Conservation (phyloP, 129 eudicot genomes). For the Saposhnikovia divaricata region DNA sequence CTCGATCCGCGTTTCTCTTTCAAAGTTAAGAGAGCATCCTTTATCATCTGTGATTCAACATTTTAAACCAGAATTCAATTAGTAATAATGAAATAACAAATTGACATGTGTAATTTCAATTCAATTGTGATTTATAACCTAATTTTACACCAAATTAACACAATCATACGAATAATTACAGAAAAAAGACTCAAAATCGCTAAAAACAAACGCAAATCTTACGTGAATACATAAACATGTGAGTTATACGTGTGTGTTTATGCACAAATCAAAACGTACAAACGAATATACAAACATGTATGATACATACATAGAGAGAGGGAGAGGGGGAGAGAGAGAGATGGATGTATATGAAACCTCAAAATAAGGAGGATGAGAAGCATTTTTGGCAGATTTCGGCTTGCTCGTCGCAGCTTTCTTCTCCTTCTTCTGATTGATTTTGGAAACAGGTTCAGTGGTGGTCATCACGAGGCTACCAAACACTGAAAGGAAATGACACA, state of each 20-base stretch:
- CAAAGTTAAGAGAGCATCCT: slow-evolving; percentile 57
- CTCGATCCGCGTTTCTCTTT: slow-evolving; percentile 69
- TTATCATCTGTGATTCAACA: slow-evolving; percentile 70
- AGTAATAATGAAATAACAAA: not conserved
- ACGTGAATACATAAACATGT: not conserved
- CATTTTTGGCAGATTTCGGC: slow-evolving; percentile 32
- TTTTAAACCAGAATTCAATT: not conserved
- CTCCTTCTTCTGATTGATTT: slow-evolving; percentile 9
- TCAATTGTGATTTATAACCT: not conserved
- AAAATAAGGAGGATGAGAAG: slow-evolving; percentile 71
- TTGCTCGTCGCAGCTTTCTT: slow-evolving; percentile 10
- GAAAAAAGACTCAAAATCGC: too few relatives aligned
- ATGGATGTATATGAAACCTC: slow-evolving; percentile 35
- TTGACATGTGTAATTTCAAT: not conserved
- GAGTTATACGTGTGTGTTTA: too few relatives aligned
- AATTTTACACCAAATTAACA: too few relatives aligned
- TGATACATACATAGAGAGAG: not conserved
- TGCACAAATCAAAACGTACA: too few relatives aligned
- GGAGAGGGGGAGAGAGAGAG: not conserved
- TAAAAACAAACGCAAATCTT: not conserved
- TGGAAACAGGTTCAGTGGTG: slow-evolving; percentile 20
- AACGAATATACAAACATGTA: too few relatives aligned
- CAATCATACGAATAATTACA: not conserved
- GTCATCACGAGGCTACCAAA: slow-evolving; percentile 22
- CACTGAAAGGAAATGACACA: not conserved